phyloP scores from a whole-genome alignment of 768 basidiomycete species.

The Cytidiella melzeri region DNA sequence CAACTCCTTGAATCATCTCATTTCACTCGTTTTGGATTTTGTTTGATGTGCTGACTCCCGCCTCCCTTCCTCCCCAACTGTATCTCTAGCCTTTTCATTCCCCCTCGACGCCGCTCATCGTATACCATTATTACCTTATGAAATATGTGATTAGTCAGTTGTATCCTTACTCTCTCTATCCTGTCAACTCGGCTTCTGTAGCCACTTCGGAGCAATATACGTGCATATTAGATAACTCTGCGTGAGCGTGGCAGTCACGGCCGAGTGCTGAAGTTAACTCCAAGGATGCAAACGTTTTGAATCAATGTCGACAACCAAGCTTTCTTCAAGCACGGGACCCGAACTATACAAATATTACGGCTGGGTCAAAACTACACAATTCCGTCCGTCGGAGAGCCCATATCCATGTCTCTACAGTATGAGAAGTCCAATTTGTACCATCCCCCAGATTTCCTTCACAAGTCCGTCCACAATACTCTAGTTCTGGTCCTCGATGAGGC shows the following conservation, averaged over 20 bases:
- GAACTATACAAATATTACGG: too few species aligned
- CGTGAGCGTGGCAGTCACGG: background rate
- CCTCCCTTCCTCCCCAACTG: constrained; percentile 4
- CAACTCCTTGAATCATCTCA: too few species aligned
- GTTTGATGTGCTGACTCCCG: constrained; percentile 5
- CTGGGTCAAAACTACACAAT: too few species aligned
- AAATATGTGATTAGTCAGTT: background rate
- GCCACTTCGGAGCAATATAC: too few species aligned
- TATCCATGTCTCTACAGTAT: too few species aligned
- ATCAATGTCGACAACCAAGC: too few species aligned
- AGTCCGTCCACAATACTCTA: constrained; percentile 31
- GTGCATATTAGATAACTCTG: background rate
- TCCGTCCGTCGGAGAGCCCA: too few species aligned
- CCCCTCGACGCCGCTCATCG: background rate
- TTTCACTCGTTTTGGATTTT: background rate
- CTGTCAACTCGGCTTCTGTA: too few species aligned
- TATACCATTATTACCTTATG: constrained; percentile 9
- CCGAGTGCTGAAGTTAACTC: background rate
- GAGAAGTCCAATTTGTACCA: too few species aligned
- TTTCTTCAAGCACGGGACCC: too few species aligned
- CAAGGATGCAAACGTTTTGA: too few species aligned
- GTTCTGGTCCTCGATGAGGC: constrained; percentile 82
- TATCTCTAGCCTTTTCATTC: constrained; percentile 8
- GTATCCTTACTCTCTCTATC: constrained; percentile 8
- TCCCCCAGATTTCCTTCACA: too few species aligned